Base-by-base conservation (phyloP, 2,329 filamentous ascomycete genomes). In the Aspergillus sp. region DNA sequence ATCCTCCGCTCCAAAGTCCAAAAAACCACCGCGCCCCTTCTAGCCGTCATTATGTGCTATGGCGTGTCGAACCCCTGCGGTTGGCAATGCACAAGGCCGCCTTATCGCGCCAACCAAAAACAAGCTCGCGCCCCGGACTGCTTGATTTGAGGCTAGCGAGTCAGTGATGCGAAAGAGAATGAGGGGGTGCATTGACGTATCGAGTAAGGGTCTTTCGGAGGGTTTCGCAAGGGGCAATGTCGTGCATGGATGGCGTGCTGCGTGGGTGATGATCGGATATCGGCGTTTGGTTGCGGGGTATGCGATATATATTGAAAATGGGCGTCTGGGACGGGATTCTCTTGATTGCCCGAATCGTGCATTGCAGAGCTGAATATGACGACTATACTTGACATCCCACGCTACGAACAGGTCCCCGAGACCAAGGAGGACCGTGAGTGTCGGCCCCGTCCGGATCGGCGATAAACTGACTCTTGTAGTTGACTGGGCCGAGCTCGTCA, bases 401-500 rank as follows among this genome's bases (percentile, higher is more conserved):
- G 57, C 31, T 82, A 83, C 58, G 72, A 76, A 2, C 80, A 83
- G 53, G 78, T 80, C 28, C 80, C 81, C 1, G 81, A 80, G 66
- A 83, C 81, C 3, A 81, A 81, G 54, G 79, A 78, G 58, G 67
- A 81, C 25, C 64, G 69, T 73, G 28, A 59, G 70, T 62, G 4
- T 8, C 19, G 22, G 3, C 13, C 7, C 8, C 13, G 4, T 25
- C 1, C 8, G 4, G 22, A 17, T 23, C 8, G 5, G 13, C 22
- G 5, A 34, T 4, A 17, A 34, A 34, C 48, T 51, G n/a, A 51
- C 43, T 51, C 61, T 15, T 8, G 0, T 2, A 76, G 72, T 76
- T 50, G 72, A 74, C 30, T 88, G 84, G 83, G 82, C 85, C 1
- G 84, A 87, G 60, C 79, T 88, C 1, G 79, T 84, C 4, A 87